Evolutionary conservation across 164 flowering plant genomes (phyloP).

Genomic region (Chloranthus sessilifolius): DNA sequence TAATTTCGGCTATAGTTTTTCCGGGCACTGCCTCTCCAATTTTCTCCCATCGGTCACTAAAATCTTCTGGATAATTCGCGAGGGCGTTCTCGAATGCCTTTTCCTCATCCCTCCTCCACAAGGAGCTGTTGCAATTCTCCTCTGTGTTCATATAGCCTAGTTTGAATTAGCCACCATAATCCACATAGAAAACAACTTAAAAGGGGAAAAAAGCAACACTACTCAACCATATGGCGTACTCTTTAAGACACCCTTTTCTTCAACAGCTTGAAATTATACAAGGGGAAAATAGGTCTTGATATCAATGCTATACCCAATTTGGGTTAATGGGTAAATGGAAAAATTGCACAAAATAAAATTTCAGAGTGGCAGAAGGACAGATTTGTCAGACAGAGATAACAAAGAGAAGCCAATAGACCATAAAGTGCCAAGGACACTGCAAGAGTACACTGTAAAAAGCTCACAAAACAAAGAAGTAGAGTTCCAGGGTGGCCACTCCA

Average conservation of each 20-base stretch:
- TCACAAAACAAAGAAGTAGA: conserved; percentile 12
- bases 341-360: conserved; percentile 10
- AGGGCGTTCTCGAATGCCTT: conserved; percentile 78
- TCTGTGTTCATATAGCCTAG: too few relatives aligned
- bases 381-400: conserved; percentile 26
- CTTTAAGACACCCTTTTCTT: conserved; percentile 16
- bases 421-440: conserved; percentile 24
- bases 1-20: conserved; percentile 62
- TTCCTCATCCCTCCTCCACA: conserved; percentile 74
- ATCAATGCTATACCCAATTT: conserved; percentile 11
- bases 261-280: too few relatives aligned
- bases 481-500: conserved; percentile 33
- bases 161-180: too few relatives aligned
- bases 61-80: conserved; percentile 56
- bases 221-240: conserved; percentile 9
- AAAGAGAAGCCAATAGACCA: conserved; percentile 22
- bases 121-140: too few relatives aligned
- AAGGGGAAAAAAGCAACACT: conserved; percentile 1
- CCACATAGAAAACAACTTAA: neutral
- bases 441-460: conserved; percentile 25
- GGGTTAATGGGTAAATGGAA: conserved; percentile 16
- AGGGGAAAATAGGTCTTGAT: too few relatives aligned
- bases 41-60: conserved; percentile 71
- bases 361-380: conserved; percentile 16
- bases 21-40: conserved; percentile 70